These are phyloP conservation scores for Mercurialis annua DNA, from an alignment of 345 rosid genomes.

Conservation along the genomic window DNA sequence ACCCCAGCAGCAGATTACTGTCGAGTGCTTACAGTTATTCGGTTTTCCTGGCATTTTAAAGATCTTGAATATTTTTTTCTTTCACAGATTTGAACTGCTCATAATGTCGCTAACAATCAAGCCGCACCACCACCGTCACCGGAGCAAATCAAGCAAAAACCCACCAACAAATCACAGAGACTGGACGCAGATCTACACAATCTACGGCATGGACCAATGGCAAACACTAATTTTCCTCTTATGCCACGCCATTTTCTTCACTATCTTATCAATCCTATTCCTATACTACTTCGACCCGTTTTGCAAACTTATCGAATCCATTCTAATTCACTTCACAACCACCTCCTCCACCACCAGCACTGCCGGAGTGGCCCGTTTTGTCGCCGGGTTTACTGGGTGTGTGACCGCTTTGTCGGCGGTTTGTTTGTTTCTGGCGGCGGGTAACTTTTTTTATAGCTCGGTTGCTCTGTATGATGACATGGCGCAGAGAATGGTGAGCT, in stretches of 20 bases:
- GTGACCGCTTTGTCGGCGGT: conserved; percentile 68
- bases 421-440: conserved; percentile 75
- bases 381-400: conserved; percentile 73
- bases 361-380: conserved; percentile 54
- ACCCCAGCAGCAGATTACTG: too few species aligned
- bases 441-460: conserved; percentile 79
- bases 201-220: conserved; percentile 93
- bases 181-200: conserved; percentile 91
- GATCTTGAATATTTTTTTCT: not conserved
- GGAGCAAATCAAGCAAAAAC: conserved; percentile 16
- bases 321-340: conserved; percentile 28
- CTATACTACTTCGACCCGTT: conserved; percentile 64
- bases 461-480: conserved; percentile 69
- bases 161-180: conserved; percentile 38
- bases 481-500: conserved; percentile 89
- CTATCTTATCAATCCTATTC: conserved; percentile 56
- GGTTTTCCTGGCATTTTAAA: not conserved
- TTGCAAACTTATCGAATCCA: conserved; percentile 46
- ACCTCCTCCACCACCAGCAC: conserved; percentile 7
- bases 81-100: not conserved
- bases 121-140: conserved; percentile 14
- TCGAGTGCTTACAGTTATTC: too few species aligned
- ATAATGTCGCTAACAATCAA: conserved; percentile 22
- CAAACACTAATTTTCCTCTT: conserved; percentile 66
- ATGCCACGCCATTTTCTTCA: conserved; percentile 63